A percentile compares a stretch with the other conserved stretches of the same genome.
Evolutionary conservation across 805 yeast species (phyloP).

Genomic region (Metschnikowia peoriensis): DNA sequence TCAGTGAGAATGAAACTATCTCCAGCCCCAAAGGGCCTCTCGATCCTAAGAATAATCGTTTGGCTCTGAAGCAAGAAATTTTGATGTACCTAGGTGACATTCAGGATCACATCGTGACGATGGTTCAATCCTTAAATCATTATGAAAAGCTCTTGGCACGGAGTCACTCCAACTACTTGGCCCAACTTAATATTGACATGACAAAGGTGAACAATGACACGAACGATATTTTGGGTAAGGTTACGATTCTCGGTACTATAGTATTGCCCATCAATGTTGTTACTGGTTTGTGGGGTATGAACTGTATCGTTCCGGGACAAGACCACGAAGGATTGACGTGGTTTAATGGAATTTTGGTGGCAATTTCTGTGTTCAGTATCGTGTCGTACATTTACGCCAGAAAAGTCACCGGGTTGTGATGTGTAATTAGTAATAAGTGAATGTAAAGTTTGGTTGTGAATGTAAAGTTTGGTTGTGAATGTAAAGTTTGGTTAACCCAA

Average conservation of each 20-base stretch:
- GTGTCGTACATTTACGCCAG: constrained; percentile 41
- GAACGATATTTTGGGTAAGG: constrained; percentile 92
- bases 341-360: constrained; percentile 39
- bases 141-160: constrained; percentile 91
- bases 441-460: too few relatives aligned
- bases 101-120: constrained; percentile 95
- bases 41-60: constrained; percentile 12
- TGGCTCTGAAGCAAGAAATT: constrained; percentile 69
- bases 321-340: constrained; percentile 38
- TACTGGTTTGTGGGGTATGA: constrained; percentile 99
- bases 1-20: constrained; percentile 55
- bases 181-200: constrained; percentile 97
- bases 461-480: too few relatives aligned
- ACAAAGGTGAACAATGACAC: constrained; percentile 94
- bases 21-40: constrained; percentile 4
- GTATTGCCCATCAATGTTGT: constrained; percentile 93
- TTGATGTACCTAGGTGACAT: constrained; percentile 95
- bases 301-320: constrained; percentile 95
- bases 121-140: constrained; percentile 94
- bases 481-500: too few relatives aligned
- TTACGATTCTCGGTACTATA: constrained; percentile 90
- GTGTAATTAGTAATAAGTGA: too few relatives aligned
- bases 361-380: constrained; percentile 34
- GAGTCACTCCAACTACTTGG: constrained; percentile 93
- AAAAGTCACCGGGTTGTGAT: constrained; percentile 32